These are phyloP conservation scores for Collybia nuda DNA, from an alignment of 768 basidiomycete genomes.

Conservation along the genomic window DNA sequence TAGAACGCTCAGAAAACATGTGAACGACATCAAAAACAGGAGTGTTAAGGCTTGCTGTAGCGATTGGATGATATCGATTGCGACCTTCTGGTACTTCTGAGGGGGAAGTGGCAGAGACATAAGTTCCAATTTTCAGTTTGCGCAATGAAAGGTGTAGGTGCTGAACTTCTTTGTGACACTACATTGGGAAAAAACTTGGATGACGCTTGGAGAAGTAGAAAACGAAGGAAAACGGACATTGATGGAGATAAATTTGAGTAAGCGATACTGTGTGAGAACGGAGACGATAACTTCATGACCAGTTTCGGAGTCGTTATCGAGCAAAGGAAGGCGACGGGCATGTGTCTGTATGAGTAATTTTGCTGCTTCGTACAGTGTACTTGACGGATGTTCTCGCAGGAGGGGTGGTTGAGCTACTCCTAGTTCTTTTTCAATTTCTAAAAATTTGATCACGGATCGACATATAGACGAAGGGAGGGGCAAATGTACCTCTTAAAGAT, in stretches of 20 bases:
- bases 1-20: slow-evolving; percentile 94
- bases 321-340: slow-evolving; percentile 89
- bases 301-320: slow-evolving; percentile 91
- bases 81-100: slow-evolving; percentile 47
- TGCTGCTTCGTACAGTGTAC: slow-evolving; percentile 88
- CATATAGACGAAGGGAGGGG: slow-evolving; percentile 4
- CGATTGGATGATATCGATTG: slow-evolving; percentile 86
- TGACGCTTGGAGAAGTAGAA: not conserved
- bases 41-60: slow-evolving; percentile 87
- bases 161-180: slow-evolving; percentile 88
- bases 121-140: slow-evolving; percentile 91
- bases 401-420: slow-evolving; percentile 92
- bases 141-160: slow-evolving; percentile 79
- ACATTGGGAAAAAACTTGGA: slow-evolving; percentile 11
- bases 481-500: slow-evolving; percentile 71
- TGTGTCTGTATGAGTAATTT: slow-evolving; percentile 92
- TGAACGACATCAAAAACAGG: slow-evolving; percentile 98
- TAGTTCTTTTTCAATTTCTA: slow-evolving; percentile 92
- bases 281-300: slow-evolving; percentile 95
- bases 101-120: slow-evolving; percentile 59
- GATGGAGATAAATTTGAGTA: slow-evolving; percentile 97
- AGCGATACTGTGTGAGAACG: slow-evolving; percentile 94
- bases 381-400: slow-evolving; percentile 82
- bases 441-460: slow-evolving; percentile 5
- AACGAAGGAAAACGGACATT: slow-evolving; percentile 58